Base-by-base conservation (phyloP, 345 rosid species). In the Eucalyptus curtisii region DNA sequence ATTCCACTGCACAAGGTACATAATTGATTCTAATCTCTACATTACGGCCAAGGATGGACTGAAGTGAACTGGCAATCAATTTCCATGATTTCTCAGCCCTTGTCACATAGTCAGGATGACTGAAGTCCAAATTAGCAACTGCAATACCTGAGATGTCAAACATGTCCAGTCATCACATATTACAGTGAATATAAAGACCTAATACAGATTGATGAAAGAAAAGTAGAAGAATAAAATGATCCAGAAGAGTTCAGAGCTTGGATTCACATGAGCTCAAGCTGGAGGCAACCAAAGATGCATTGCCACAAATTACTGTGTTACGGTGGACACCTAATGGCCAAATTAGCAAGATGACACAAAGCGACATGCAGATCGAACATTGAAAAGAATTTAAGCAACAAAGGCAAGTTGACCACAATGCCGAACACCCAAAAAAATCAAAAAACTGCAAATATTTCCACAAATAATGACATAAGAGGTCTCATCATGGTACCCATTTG, bases 81-180 rank as follows among this genome's bases (percentile, higher is more conserved):
- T 98, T 98, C 99, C 99, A 98, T 61, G 99, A 96, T 91, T 94
- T 97, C 90, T 98, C 99, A 24, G 99, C 99, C 91, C 92, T 96
- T 16, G 95, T 88, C 76, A 94, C 97, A 88, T 94, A 91, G 71
- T 89, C 91, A 88, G 94, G 92, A 89, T 92, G 93, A 90, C 91
- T 82, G 90, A 97, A 97, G 87, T 96, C 97, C 87, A 98, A 86
- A 87, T 95, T 98, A 86, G 96, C 99, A 48, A 97, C 92, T 66
- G 97, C 98, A 89, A 95, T 88, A 89, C 97, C 98, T 96, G 93
- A 86, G 86, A 88, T 59, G 7, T 31, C 11, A 19, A 52, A 49
- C 71, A 50, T 5, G 9, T 19, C 86, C 71, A 47, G 52, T 20
- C 85, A 61, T 47, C 57, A 40, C 87, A 47, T 22, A 16, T 85